Evolutionary conservation across 306 rosid species (phyloP).

Genomic region (Crotalaria pallida): DNA sequence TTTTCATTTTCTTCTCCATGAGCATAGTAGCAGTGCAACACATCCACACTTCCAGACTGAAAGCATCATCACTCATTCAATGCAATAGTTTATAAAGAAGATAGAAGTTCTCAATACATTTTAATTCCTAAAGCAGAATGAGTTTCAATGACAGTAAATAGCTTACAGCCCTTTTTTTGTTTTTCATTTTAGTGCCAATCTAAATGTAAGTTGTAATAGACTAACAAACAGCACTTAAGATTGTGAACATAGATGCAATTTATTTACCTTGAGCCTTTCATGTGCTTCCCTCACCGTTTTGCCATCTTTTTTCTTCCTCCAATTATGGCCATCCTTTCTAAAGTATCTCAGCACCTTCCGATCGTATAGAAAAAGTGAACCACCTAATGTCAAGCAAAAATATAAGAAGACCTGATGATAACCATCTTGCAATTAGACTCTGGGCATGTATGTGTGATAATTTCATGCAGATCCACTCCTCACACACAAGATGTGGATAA

Average conservation of each 20-base stretch:
- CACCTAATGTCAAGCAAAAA: constrained; percentile 54
- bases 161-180: background rate
- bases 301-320: constrained; percentile 97
- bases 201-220: background rate
- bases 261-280: constrained; percentile 80
- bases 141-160: background rate
- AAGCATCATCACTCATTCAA: constrained; percentile 18
- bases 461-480: background rate
- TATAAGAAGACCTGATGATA: background rate
- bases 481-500: background rate
- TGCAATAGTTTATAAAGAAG: background rate
- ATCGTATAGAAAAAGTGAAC: constrained; percentile 86
- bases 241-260: background rate
- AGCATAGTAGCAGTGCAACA: constrained; percentile 85
- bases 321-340: constrained; percentile 88
- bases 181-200: background rate
- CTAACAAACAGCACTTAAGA: background rate
- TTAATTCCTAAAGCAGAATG: constrained; percentile 12
- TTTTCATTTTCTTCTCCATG: constrained; percentile 81
- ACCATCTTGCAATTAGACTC: background rate
- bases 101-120: constrained; percentile 3
- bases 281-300: constrained; percentile 93
- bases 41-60: constrained; percentile 81
- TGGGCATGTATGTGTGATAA: background rate
- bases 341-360: constrained; percentile 88